A percentile compares a stretch with the other conserved stretches of the same genome.
Conservation (phyloP, 805 yeast species). For the Scheffersomyces stipitis region DNA sequence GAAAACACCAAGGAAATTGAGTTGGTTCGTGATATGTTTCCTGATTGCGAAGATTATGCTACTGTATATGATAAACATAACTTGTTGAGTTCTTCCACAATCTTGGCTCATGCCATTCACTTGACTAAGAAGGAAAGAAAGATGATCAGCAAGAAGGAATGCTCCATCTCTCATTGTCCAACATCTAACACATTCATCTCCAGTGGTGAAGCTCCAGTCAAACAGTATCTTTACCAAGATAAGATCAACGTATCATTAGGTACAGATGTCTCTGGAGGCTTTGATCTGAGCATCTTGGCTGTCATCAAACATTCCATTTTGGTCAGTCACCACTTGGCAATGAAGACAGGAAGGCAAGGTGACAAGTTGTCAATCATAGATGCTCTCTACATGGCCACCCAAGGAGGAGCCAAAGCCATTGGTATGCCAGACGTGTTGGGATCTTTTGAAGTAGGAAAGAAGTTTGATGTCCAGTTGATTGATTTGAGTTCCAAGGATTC, state of each 20-base stretch:
- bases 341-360: conserved; percentile 24
- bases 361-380: conserved; percentile 65
- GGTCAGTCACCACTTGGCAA: conserved; percentile 42
- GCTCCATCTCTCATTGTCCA: conserved; percentile 93
- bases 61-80: conserved; percentile 70
- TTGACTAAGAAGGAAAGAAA: conserved; percentile 62
- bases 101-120: conserved; percentile 89
- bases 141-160: conserved; percentile 49
- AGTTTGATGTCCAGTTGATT: conserved; percentile 80
- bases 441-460: conserved; percentile 71
- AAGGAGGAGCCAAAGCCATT: conserved; percentile 85
- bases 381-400: conserved; percentile 76
- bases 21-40: conserved; percentile 72
- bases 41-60: conserved; percentile 66
- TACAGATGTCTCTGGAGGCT: conserved; percentile 45
- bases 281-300: conserved; percentile 38
- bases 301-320: conserved; percentile 34
- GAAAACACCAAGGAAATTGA: conserved; percentile 77
- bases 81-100: conserved; percentile 63
- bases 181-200: conserved; percentile 84
- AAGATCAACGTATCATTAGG: conserved; percentile 73
- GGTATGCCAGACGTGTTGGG: conserved; percentile 62
- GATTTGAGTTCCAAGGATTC: conserved; percentile 57
- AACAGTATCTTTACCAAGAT: conserved; percentile 57
- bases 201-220: conserved; percentile 86